These are phyloP conservation scores for Anthoceros angustus DNA, from an alignment of 225 moss, liverwort and hornwort genomes.

Conservation along the genomic window DNA sequence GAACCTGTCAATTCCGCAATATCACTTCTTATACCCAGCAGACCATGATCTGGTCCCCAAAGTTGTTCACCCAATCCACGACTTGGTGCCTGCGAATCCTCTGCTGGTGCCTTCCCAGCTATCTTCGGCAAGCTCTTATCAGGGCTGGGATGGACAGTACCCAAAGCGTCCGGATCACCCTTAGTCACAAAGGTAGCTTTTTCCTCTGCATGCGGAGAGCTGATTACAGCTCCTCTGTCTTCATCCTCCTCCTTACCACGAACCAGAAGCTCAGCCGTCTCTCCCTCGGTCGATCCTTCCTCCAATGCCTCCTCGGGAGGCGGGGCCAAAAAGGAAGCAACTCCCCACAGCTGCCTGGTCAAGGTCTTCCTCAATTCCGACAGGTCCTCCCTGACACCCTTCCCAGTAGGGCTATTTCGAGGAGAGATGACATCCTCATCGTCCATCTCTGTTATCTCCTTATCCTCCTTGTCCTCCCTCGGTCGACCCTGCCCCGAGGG, in stretches of 20 bases:
- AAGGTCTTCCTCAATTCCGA: constrained; percentile 69
- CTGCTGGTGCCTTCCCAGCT: background rate
- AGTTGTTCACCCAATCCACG: background rate
- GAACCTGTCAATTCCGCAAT: constrained; percentile 80
- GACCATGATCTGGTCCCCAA: constrained; percentile 16
- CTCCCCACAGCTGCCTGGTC: constrained; percentile 77
- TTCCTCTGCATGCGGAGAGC: background rate
- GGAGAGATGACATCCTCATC: constrained; percentile 21
- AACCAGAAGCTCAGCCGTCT: background rate
- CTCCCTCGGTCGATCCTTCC: constrained; percentile 12
- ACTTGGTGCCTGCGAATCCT: background rate
- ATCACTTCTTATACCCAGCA: constrained; percentile 78
- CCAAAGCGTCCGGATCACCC: constrained; percentile 6
- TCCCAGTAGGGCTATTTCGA: constrained; percentile 18
- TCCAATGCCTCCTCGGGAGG: constrained; percentile 28
- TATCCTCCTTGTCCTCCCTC: constrained; percentile 19
- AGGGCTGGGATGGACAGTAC: constrained; percentile 26
- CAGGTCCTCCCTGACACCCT: constrained; percentile 69
- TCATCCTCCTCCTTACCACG: background rate
- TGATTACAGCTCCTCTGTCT: background rate
- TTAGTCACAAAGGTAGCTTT: background rate
- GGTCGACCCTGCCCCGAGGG: constrained; percentile 13
- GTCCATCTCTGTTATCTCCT: constrained; percentile 23
- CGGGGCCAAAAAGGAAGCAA: constrained; percentile 81
- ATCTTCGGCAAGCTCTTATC: constrained; percentile 8